These are phyloP conservation scores for Colletotrichum navitas DNA, from an alignment of 2,329 filamentous ascomycete genomes.

Conservation along the genomic window DNA sequence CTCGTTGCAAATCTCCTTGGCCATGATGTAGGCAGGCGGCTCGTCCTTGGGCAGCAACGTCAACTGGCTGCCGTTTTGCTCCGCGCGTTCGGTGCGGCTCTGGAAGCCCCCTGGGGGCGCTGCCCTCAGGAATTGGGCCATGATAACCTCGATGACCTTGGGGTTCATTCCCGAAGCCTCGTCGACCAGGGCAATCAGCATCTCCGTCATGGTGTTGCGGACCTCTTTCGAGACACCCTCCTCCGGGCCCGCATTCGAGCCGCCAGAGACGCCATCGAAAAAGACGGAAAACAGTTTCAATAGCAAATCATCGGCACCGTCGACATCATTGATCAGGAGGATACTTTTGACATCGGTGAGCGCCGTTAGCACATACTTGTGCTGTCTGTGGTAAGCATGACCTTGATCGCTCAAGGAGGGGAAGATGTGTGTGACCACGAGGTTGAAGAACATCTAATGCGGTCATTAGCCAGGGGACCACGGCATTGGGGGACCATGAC, in stretches of 20 bases:
- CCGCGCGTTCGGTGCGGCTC: slow-evolving; percentile 65
- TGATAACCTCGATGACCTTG: slow-evolving; percentile 89
- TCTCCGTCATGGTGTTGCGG: slow-evolving; percentile 89
- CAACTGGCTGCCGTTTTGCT: slow-evolving; percentile 80
- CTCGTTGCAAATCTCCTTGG: slow-evolving; percentile 90
- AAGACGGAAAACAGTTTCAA: slow-evolving; percentile 86
- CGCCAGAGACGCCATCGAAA: slow-evolving; percentile 90
- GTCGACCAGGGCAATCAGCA: slow-evolving; percentile 88
- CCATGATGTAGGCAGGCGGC: slow-evolving; percentile 95
- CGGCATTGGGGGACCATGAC: slow-evolving; percentile 43
- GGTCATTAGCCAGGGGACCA: slow-evolving; percentile 24
- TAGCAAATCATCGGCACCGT: slow-evolving; percentile 83
- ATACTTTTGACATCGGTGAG: slow-evolving; percentile 95
- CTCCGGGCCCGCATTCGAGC: slow-evolving; percentile 78
- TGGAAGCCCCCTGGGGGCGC: slow-evolving; percentile 72
- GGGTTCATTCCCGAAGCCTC: slow-evolving; percentile 83
- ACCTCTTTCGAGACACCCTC: slow-evolving; percentile 93
- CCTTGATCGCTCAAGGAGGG: slow-evolving; percentile 88
- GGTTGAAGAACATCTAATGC: slow-evolving; percentile 87
- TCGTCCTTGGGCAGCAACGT: slow-evolving; percentile 89
- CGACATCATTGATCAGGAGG: slow-evolving; percentile 88
- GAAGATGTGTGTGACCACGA: slow-evolving; percentile 86
- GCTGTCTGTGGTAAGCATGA: slow-evolving; percentile 91
- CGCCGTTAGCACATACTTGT: slow-evolving; percentile 90
- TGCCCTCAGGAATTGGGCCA: slow-evolving; percentile 94